A percentile compares a stretch with the other conserved stretches of the same genome.
Evolutionary conservation across 2,329 filamentous ascomycete genomes (phyloP).

Genomic region (Fusarium torulosum): DNA sequence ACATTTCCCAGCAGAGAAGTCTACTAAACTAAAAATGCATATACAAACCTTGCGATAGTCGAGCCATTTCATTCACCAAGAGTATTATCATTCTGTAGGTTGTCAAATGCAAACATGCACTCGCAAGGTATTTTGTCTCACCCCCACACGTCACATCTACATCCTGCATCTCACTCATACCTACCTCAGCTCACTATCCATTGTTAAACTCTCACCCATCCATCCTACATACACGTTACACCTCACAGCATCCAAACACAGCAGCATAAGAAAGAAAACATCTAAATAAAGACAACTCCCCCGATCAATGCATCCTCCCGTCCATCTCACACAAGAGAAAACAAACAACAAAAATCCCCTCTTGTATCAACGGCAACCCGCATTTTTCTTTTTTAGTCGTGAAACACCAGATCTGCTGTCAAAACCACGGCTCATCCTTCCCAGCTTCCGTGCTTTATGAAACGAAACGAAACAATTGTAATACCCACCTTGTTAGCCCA

Average conservation of each 20-base stretch:
- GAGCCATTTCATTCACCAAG: neutral
- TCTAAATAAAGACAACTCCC: neutral
- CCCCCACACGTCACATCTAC: constrained; percentile 12
- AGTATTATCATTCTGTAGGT: neutral
- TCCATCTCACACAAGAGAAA: constrained; percentile 4
- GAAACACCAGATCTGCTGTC: constrained; percentile 38
- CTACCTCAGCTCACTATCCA: neutral
- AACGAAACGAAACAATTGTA: constrained; percentile 17
- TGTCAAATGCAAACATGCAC: constrained; percentile 16
- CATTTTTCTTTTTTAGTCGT: constrained; percentile 6
- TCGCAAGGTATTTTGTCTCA: constrained; percentile 9
- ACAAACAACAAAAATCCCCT: neutral
- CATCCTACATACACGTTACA: neutral
- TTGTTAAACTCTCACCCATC: neutral
- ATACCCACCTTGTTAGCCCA: neutral
- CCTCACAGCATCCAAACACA: no score
- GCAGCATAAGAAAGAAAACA: no score
- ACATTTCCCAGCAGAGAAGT: neutral
- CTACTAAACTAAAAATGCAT: neutral
- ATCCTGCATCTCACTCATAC: neutral
- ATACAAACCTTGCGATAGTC: neutral
- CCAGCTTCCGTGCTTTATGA: constrained; percentile 4
- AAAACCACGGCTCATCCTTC: constrained; percentile 38
- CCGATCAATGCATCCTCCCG: constrained; percentile 26
- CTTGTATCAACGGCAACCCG: constrained; percentile 16